A percentile compares a stretch with the other conserved stretches of the same genome.
Evolutionary conservation across 768 basidiomycete species (phyloP).

Genomic region (Kwoniella pini): DNA sequence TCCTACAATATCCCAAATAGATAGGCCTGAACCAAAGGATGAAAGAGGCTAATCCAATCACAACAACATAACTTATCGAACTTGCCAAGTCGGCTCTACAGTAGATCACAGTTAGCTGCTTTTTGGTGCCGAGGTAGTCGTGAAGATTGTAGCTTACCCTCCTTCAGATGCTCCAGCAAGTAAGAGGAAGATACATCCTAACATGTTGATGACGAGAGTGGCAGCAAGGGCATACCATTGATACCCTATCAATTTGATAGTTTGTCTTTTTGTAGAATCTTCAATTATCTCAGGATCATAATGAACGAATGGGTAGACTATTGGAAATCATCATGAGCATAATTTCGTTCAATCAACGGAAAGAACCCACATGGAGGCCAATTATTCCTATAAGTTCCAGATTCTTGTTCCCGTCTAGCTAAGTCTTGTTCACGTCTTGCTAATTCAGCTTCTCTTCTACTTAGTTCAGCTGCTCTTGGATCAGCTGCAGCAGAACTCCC

Average conservation of each 20-base stretch:
- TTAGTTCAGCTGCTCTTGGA: conserved; percentile 37
- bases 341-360: neutral
- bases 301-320: conserved; percentile 91
- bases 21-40: conserved; percentile 95
- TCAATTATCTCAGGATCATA: conserved; percentile 91
- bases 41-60: conserved; percentile 79
- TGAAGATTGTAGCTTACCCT: conserved; percentile 40
- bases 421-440: conserved; percentile 78
- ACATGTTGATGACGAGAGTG: conserved; percentile 83
- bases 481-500: conserved; percentile 4
- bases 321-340: neutral
- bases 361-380: conserved; percentile 78
- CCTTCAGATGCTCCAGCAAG: conserved; percentile 69
- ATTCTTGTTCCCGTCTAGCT: conserved; percentile 65
- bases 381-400: conserved; percentile 69
- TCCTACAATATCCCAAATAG: conserved; percentile 98
- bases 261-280: conserved; percentile 66
- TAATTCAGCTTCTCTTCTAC: conserved; percentile 62
- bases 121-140: conserved; percentile 1
- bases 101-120: neutral
- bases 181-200: conserved; percentile 84
- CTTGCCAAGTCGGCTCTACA: conserved; percentile 50
- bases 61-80: conserved; percentile 62
- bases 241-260: conserved; percentile 83
- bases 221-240: conserved; percentile 87